Evolutionary conservation across 345 rosid genomes (phyloP).

Genomic region (Murraya koenigii): DNA sequence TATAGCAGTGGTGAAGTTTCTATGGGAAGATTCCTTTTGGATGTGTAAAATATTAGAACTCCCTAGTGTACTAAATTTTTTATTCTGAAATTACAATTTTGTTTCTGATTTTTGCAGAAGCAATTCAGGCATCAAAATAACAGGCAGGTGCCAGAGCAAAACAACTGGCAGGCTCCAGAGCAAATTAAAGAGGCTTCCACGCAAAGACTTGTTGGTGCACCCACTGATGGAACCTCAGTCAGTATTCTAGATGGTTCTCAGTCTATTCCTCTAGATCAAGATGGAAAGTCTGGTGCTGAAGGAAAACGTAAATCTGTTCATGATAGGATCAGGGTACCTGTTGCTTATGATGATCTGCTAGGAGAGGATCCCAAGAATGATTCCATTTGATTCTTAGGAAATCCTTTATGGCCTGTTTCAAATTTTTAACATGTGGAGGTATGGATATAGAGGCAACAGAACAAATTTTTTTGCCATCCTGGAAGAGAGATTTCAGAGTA

Average conservation of each 20-base stretch:
- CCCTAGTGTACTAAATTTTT: not conserved
- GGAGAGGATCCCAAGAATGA: slow-evolving; percentile 32
- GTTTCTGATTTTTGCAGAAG: slow-evolving; percentile 47
- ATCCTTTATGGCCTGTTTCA: not conserved
- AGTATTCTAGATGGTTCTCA: slow-evolving; percentile 25
- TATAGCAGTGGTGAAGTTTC: not conserved
- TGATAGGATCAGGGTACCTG: slow-evolving; percentile 83
- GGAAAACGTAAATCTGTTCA: slow-evolving; percentile 50
- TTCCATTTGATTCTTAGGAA: slow-evolving; percentile 10
- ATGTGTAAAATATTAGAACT: not conserved
- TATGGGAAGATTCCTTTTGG: not conserved
- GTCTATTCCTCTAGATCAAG: slow-evolving; percentile 17
- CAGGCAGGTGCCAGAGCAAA: slow-evolving; percentile 26
- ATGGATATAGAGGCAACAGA: not conserved
- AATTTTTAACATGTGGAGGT: not conserved
- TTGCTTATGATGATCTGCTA: slow-evolving; percentile 72
- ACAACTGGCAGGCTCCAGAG: slow-evolving; percentile 25
- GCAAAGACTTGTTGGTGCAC: slow-evolving; percentile 24
- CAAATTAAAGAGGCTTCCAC: slow-evolving; percentile 29
- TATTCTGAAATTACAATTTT: not conserved
- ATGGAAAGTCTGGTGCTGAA: slow-evolving; percentile 32
- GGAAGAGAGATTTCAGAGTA: not conserved
- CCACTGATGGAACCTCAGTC: slow-evolving; percentile 27
- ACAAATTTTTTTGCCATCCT: not conserved
- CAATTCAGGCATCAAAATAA: slow-evolving; percentile 66